Percentiles rank a stretch among this genome's conserved stretches.
Conservation (phyloP, 768 basidiomycete genomes). For the Tulasnella sp. region DNA sequence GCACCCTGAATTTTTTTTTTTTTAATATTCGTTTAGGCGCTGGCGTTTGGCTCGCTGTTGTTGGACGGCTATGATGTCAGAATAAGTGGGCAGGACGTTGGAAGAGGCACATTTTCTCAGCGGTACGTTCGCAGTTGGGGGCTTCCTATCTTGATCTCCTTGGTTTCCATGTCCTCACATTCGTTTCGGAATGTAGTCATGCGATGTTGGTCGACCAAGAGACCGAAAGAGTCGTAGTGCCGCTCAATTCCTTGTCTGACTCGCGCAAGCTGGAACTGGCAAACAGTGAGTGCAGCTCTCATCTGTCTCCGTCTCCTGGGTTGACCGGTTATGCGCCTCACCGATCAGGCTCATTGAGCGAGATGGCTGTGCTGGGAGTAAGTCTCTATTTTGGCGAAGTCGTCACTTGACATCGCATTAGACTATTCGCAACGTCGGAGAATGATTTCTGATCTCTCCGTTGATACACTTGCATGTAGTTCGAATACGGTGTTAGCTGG, state of each 20-base stretch:
- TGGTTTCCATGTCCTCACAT: neutral
- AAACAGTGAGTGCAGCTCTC: constrained; percentile 50
- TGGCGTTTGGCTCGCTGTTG: constrained; percentile 85
- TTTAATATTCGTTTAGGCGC: constrained; percentile 41
- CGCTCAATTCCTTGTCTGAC: constrained; percentile 60
- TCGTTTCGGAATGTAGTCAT: constrained; percentile 40
- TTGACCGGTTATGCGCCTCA: neutral
- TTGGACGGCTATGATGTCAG: constrained; percentile 73
- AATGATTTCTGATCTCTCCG: neutral
- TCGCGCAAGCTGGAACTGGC: constrained; percentile 74
- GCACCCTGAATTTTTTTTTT: neutral
- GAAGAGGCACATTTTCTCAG: constrained; percentile 83
- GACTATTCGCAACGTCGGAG: neutral
- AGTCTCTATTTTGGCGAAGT: constrained; percentile 28
- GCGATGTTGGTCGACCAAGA: constrained; percentile 89
- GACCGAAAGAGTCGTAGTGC: constrained; percentile 70
- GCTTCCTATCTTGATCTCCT: neutral
- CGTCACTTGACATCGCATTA: neutral
- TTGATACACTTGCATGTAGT: constrained; percentile 39
- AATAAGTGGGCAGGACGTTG: constrained; percentile 90
- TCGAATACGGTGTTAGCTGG: constrained; percentile 89
- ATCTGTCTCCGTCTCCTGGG: neutral
- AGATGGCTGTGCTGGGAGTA: constrained; percentile 82
- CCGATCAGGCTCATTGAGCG: constrained; percentile 68
- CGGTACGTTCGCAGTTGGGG: constrained; percentile 34